Conservation (phyloP, 2,329 filamentous ascomycete genomes). For the Dryadomyces quercivorus region DNA sequence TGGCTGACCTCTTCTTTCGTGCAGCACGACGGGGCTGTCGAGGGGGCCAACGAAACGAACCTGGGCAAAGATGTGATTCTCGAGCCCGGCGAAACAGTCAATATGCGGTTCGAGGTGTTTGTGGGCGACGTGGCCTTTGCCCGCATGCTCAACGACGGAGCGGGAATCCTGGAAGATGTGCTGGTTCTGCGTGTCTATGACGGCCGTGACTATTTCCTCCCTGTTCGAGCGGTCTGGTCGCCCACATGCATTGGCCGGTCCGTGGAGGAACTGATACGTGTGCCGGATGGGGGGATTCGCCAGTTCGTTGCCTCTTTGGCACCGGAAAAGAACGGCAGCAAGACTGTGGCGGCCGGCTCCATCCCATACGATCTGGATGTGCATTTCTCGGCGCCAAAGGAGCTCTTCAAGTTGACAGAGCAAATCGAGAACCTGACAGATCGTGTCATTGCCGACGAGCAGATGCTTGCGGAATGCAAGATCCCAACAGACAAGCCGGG, state of each 20-base stretch:
- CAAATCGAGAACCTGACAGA: conserved; percentile 50
- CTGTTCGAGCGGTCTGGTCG: conserved; percentile 65
- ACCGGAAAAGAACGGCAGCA: conserved; percentile 18
- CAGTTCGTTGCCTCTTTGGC: conserved; percentile 25
- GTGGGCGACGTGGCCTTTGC: conserved; percentile 54
- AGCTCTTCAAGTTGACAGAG: conserved; percentile 82
- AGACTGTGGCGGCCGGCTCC: conserved; percentile 21
- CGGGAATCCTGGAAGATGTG: conserved; percentile 63
- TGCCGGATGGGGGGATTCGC: conserved; percentile 71
- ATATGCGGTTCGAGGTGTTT: conserved; percentile 54
- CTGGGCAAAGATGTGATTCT: conserved; percentile 48
- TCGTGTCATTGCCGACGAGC: conserved; percentile 45
- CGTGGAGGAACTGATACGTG: conserved; percentile 75
- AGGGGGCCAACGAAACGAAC: conserved; percentile 25
- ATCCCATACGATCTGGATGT: conserved; percentile 47
- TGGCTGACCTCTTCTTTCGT: conserved; percentile 66
- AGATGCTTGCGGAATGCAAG: conserved; percentile 43
- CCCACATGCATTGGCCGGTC: conserved; percentile 75
- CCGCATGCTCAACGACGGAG: conserved; percentile 58
- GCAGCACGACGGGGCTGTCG: conserved; percentile 22
- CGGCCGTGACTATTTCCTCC: conserved; percentile 86
- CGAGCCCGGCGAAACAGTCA: conserved; percentile 73
- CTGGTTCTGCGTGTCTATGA: conserved; percentile 72
- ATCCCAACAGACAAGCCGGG: conserved; percentile 39
- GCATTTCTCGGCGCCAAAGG: conserved; percentile 71